Evolutionary conservation across 2,329 filamentous ascomycete species (phyloP).

Genomic region (Stachybotrys chlorohalonatus): DNA sequence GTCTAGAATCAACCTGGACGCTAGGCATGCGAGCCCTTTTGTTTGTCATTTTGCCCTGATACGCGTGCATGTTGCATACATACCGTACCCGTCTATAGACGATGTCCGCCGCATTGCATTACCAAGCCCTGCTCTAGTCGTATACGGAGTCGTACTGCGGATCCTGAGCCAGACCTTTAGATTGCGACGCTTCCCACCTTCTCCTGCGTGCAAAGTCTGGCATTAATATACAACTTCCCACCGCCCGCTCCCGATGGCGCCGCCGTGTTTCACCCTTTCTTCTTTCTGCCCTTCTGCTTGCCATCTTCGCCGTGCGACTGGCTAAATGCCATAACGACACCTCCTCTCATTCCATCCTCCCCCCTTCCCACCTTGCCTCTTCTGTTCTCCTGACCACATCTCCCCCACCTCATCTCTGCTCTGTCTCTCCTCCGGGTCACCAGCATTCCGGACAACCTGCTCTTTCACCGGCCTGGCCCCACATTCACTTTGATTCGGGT

Average conservation of each 20-base stretch:
- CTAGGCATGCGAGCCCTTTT: not conserved
- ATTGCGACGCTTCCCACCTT: not conserved
- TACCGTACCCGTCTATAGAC: not conserved
- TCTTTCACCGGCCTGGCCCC: not conserved
- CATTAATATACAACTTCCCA: conserved; percentile 1
- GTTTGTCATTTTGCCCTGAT: no score
- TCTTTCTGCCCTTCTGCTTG: not conserved
- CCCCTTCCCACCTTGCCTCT: conserved; percentile 6
- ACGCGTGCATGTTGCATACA: not conserved
- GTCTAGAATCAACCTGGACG: not conserved
- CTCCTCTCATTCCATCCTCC: conserved; percentile 1
- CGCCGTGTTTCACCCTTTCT: conserved; percentile 1
- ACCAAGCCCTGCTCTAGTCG: not conserved
- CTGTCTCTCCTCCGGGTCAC: not conserved
- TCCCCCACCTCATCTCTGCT: not conserved
- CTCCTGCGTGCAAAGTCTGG: not conserved
- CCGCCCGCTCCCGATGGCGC: conserved; percentile 3
- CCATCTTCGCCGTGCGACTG: not conserved
- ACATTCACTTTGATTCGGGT: not conserved
- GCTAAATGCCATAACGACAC: not conserved
- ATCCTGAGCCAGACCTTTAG: not conserved
- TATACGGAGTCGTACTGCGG: not conserved
- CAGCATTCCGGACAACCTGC: not conserved
- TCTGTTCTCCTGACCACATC: conserved; percentile 1
- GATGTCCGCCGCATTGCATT: not conserved